These are phyloP conservation scores for Corynascus novoguineensis DNA, from an alignment of 495 filamentous ascomycete genomes.

Conservation along the genomic window DNA sequence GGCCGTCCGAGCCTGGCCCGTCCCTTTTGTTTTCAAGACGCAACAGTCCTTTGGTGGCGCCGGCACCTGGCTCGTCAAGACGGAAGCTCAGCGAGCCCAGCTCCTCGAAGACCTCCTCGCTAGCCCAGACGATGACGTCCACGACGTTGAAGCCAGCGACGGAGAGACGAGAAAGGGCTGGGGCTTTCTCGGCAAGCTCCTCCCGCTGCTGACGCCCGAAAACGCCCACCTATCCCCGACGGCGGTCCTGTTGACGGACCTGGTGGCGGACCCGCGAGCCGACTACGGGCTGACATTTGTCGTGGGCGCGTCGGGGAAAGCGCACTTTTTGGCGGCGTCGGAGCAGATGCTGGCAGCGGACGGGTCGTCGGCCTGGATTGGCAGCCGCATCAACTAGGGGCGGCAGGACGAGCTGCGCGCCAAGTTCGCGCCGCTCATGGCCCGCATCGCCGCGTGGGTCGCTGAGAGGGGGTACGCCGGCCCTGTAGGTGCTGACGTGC, in stretches of 20 bases:
- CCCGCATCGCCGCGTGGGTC: conserved; percentile 23
- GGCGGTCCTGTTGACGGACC: conserved; percentile 23
- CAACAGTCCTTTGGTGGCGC: conserved; percentile 36
- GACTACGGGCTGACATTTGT: conserved; percentile 34
- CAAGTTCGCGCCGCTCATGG: conserved; percentile 21
- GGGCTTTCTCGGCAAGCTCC: conserved; percentile 22
- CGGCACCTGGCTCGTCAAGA: conserved; percentile 30
- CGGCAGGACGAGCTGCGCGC: conserved; percentile 21
- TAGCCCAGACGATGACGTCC: neutral
- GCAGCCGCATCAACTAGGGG: conserved; percentile 27
- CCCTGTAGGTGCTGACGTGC: conserved; percentile 30
- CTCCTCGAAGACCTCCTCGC: conserved; percentile 18
- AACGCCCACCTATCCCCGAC: conserved; percentile 28
- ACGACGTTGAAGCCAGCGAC: neutral
- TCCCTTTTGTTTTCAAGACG: conserved; percentile 34
- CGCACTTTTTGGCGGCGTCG: conserved; percentile 27
- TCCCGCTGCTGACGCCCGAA: conserved; percentile 22
- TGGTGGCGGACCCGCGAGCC: conserved; percentile 21
- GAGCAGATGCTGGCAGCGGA: conserved; percentile 23
- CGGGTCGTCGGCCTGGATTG: conserved; percentile 24
- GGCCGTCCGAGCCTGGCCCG: conserved; percentile 9
- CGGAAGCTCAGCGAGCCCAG: conserved; percentile 17
- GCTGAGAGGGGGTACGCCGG: conserved; percentile 26
- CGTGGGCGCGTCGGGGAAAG: conserved; percentile 13
- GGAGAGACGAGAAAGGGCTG: neutral